Evolutionary conservation across 805 yeast species (phyloP), one percentile per base, ranked within the genome.

Genomic region (Yarrowia hollandica): DNA sequence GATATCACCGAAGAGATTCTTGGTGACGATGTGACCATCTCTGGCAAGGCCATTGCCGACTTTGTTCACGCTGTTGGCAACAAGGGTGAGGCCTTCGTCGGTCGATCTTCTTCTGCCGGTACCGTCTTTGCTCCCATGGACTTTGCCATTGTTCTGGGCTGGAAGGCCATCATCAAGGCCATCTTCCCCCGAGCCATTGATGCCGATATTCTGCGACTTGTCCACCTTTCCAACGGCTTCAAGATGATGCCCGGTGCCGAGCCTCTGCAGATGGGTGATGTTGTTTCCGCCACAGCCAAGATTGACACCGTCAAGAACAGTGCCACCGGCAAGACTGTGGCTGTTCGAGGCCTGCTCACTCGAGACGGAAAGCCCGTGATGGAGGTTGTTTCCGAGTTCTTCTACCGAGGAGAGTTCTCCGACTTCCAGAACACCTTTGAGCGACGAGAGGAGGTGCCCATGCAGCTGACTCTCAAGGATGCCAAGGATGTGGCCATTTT

Each of bases 111-210:
- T 64, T 28, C 34, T 21, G 86, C 88, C 74, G 82, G 81, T 64
- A 66, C 63, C 11, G 85, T 89, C 61, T 79, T 84, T 67, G 99
- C 98, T 50, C 99, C 99, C 69, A 92, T 94, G 98, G 99, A 94
- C 78, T 94, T 91, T 71, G 98, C 99, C 52, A 94, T 94, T 73
- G 97, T 94, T 61, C 83, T 91, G 67, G 98, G 99, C 44, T 94
- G 99, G 99, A 87, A 86, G 77, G 95, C 97, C 54, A 92, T 94
- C 71, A 92, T 94, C 78, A 90, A 88, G 78, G 91, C 97, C n/a
- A 88, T 94, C 67, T 94, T 94, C 94, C 99, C 99, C 59, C 82
- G 83, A 71, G 83, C 85, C 63, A 95, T 94, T 68, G 98, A 95
- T 72, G 99, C 99, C 75, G 99, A 94, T 73, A 80, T 94, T 70